Evolutionary conservation across 2,329 filamentous ascomycete species (phyloP).

Genomic region (Didymellaceae sp.): DNA sequence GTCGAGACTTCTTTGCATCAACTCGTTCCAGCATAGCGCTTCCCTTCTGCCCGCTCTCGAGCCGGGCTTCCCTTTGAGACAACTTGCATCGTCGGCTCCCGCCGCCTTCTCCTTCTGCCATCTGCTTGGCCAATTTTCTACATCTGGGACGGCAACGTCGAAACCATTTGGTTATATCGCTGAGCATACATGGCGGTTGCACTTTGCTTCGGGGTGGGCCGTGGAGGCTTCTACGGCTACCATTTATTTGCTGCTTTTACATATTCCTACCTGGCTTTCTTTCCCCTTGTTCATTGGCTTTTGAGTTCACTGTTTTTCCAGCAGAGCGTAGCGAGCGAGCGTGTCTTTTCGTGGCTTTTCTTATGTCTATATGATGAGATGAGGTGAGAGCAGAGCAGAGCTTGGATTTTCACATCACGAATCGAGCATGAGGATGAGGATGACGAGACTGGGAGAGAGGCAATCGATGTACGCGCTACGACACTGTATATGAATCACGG

Average conservation of each 20-base stretch:
- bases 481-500: conserved; percentile 18
- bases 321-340: conserved; percentile 45
- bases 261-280: conserved; percentile 35
- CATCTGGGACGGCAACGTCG: conserved; percentile 45
- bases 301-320: conserved; percentile 10
- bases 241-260: conserved; percentile 16
- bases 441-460: neutral
- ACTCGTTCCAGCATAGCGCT: conserved; percentile 43
- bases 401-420: conserved; percentile 7
- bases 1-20: conserved; percentile 36
- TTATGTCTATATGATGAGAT: conserved; percentile 20
- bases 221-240: conserved; percentile 22
- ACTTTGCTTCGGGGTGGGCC: conserved; percentile 28
- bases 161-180: conserved; percentile 24
- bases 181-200: conserved; percentile 42
- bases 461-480: conserved; percentile 12
- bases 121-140: conserved; percentile 33
- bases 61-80: conserved; percentile 24
- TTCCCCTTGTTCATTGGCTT: conserved; percentile 22
- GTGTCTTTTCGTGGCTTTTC: conserved; percentile 36
- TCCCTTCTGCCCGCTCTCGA: conserved; percentile 41
- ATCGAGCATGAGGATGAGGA: neutral
- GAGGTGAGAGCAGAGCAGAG: conserved; percentile 12
- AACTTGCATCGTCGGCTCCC: conserved; percentile 45
- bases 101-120: conserved; percentile 29